Percentiles rank a stretch among this genome's conserved stretches.
Conservation (phyloP, 1,139 yeast species). For the Hemisphaericaspora lyxosophila region DNA sequence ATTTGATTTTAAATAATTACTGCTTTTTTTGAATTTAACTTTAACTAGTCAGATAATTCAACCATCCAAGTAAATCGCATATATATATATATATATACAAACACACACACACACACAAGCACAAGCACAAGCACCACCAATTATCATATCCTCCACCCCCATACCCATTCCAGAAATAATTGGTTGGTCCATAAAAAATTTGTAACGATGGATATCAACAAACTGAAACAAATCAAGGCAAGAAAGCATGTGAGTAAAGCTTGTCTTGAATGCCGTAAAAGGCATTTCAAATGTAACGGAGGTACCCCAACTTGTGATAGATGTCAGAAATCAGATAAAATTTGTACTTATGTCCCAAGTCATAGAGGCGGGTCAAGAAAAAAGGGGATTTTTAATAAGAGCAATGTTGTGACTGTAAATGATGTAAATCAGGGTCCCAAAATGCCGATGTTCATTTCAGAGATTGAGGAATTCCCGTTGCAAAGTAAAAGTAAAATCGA, state of each 20-base stretch:
- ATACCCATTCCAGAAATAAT: too few species aligned
- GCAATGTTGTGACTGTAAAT: slow-evolving; percentile 8
- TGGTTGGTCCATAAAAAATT: too few species aligned
- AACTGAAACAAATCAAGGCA: slow-evolving; percentile 3
- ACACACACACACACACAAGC: too few species aligned
- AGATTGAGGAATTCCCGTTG: slow-evolving; percentile 14
- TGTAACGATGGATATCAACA: not conserved
- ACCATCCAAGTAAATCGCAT: too few species aligned
- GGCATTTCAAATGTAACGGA: slow-evolving; percentile 52
- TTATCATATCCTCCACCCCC: too few species aligned
- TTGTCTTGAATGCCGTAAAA: slow-evolving; percentile 48
- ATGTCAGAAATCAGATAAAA: slow-evolving; percentile 31
- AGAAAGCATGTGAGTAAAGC: slow-evolving; percentile 32
- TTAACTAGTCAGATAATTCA: too few species aligned
- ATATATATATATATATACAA: too few species aligned
- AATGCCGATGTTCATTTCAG: slow-evolving; percentile 14
- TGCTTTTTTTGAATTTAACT: too few species aligned
- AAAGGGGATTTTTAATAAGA: slow-evolving; percentile 36
- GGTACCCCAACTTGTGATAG: slow-evolving; percentile 43
- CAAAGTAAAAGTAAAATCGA: not conserved
- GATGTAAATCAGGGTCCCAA: slow-evolving; percentile 14
- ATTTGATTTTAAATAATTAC: too few species aligned
- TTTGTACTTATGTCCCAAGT: slow-evolving; percentile 47
- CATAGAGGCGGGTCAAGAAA: slow-evolving; percentile 52
- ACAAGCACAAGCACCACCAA: too few species aligned